A percentile compares a stretch with the other conserved stretches of the same genome.
These are phyloP conservation scores for Scalesia atractyloides DNA, from an alignment of 129 eudicot species.

Conservation along the genomic window DNA sequence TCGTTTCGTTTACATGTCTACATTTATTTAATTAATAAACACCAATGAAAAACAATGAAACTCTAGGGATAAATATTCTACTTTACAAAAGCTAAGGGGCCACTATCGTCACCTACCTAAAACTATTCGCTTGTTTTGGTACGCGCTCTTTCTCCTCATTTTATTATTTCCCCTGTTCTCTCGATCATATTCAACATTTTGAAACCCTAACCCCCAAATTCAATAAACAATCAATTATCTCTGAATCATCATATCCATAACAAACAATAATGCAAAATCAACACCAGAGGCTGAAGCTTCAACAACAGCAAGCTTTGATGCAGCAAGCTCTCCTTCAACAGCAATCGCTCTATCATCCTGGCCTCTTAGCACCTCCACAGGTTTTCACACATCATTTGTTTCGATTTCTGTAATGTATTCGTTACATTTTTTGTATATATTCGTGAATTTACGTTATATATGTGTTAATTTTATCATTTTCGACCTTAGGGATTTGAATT, in stretches of 20 bases:
- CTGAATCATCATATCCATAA: neutral
- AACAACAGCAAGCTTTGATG: constrained; percentile 69
- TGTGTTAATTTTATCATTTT: constrained; percentile 14
- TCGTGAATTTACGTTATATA: neutral
- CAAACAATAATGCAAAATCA: constrained; percentile 52
- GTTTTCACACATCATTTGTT: constrained; percentile 32
- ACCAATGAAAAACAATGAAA: neutral
- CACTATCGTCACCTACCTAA: constrained; percentile 9
- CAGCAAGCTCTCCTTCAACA: constrained; percentile 95
- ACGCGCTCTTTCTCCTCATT: constrained; percentile 28
- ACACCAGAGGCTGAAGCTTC: constrained; percentile 78
- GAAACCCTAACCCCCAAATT: constrained; percentile 54
- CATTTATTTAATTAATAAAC: too few relatives aligned
- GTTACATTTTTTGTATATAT: neutral
- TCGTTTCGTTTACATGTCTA: too few relatives aligned
- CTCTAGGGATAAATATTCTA: neutral
- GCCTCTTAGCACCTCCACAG: constrained; percentile 87
- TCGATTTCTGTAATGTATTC: neutral
- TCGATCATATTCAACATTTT: constrained; percentile 26
- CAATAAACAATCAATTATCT: constrained; percentile 25
- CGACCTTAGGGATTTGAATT: constrained; percentile 15
- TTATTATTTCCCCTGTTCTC: constrained; percentile 21
- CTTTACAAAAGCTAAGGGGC: constrained; percentile 16
- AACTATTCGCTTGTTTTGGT: constrained; percentile 13
- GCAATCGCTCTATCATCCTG: constrained; percentile 91